These are phyloP conservation scores for sweet orange (Citrus sinensis) DNA, from an alignment of 345 rosid species.

Conservation along the genomic window DNA sequence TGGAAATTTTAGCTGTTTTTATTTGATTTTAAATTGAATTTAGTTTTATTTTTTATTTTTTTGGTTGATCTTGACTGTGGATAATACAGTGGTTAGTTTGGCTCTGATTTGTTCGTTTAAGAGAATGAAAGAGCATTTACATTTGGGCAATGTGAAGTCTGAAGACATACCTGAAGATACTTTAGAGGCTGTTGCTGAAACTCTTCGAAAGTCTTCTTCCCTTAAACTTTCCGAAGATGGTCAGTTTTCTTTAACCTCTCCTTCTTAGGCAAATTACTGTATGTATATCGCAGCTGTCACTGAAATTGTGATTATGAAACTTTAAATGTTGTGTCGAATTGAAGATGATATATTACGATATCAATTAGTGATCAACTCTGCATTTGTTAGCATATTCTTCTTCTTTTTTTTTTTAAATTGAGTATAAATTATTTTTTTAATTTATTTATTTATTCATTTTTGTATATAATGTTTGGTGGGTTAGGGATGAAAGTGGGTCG, in stretches of 20 bases:
- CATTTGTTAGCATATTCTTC: neutral
- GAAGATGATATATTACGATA: neutral
- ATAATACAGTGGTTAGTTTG: conserved; percentile 69
- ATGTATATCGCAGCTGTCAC: neutral
- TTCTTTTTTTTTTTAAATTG: neutral
- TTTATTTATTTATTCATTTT: neutral
- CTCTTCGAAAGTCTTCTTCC: conserved; percentile 63
- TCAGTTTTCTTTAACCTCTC: conserved; percentile 19
- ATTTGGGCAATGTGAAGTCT: conserved; percentile 55
- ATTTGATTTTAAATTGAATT: neutral
- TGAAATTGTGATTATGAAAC: neutral
- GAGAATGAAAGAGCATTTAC: conserved; percentile 84
- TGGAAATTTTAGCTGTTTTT: too few species aligned
- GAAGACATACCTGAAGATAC: conserved; percentile 76
- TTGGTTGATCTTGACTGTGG: conserved; percentile 33
- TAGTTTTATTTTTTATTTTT: neutral
- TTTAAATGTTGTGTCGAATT: neutral
- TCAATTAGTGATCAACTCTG: neutral
- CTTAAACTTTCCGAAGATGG: conserved; percentile 92
- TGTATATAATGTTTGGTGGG: conserved; percentile 1
- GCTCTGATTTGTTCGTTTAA: conserved; percentile 88
- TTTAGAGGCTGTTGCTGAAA: conserved; percentile 72
- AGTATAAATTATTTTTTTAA: neutral
- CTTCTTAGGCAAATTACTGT: neutral
- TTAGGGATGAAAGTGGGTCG: conserved; percentile 85